Percentiles rank a stretch among this genome's conserved stretches.
phyloP scores from a whole-genome alignment of 345 rosid genomes.

The Sisymbrium irio region DNA sequence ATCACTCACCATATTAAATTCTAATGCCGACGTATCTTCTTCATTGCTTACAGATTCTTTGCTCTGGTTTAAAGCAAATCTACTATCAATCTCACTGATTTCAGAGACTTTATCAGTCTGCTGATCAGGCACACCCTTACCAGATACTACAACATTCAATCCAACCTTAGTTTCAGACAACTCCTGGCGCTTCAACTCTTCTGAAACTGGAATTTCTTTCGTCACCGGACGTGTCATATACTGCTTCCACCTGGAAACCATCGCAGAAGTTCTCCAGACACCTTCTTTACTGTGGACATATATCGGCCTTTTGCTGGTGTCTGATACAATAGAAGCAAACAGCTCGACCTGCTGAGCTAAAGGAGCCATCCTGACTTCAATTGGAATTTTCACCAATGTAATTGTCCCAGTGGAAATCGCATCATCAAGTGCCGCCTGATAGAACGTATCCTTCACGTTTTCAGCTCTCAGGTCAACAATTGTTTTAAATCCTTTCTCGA shows the following conservation, averaged over 20 bases:
- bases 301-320: constrained; percentile 69
- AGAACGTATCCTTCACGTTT: constrained; percentile 71
- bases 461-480: constrained; percentile 89
- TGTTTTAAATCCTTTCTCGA: constrained; percentile 73
- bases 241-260: constrained; percentile 97
- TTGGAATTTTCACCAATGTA: constrained; percentile 67
- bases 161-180: constrained; percentile 32
- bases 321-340: constrained; percentile 79
- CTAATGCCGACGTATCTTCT: constrained; percentile 31
- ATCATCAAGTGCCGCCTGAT: constrained; percentile 59
- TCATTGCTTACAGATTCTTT: constrained; percentile 36
- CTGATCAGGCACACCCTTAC: constrained; percentile 25
- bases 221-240: constrained; percentile 53
- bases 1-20: constrained; percentile 43
- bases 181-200: constrained; percentile 37
- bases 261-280: constrained; percentile 78
- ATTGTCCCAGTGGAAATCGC: constrained; percentile 61
- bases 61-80: constrained; percentile 32
- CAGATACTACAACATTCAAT: no score
- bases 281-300: constrained; percentile 97
- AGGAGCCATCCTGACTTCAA: constrained; percentile 82
- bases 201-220: constrained; percentile 36
- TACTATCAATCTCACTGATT: constrained; percentile 28
- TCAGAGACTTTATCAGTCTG: constrained; percentile 28
- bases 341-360: constrained; percentile 85